A percentile compares a stretch with the other conserved stretches of the same genome.
These are phyloP conservation scores for Lipomyces chichibuensis DNA, from an alignment of 805 yeast genomes.

Conservation along the genomic window DNA sequence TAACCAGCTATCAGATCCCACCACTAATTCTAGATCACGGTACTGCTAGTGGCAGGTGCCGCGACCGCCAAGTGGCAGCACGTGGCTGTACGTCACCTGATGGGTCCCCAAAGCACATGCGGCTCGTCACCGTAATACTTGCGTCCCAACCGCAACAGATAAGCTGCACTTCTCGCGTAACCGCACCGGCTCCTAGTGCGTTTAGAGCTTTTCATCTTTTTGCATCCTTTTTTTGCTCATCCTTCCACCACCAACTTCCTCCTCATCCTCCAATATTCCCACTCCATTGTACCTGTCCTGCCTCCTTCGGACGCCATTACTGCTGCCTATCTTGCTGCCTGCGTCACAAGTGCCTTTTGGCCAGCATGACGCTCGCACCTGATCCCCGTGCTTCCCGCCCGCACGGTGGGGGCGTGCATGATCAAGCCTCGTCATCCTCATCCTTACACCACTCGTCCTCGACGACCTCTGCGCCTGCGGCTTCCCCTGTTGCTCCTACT, in stretches of 20 bases:
- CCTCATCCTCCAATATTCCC: background rate
- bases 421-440: slow-evolving; percentile 10
- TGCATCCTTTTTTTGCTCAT: slow-evolving; percentile 1
- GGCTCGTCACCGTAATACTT: background rate
- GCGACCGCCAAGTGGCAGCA: slow-evolving; percentile 1
- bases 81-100: slow-evolving; percentile 7
- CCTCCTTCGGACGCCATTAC: background rate
- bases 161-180: background rate
- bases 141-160: background rate
- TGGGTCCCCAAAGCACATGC: background rate
- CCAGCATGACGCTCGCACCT: slow-evolving; percentile 28
- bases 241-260: background rate
- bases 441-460: background rate
- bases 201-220: background rate
- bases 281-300: background rate
- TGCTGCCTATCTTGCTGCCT: slow-evolving; percentile 2
- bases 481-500: slow-evolving; percentile 22
- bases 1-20: slow-evolving; percentile 1
- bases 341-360: slow-evolving; percentile 9
- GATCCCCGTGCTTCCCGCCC: slow-evolving; percentile 16
- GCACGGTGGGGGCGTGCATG: slow-evolving; percentile 6
- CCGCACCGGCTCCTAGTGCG: background rate
- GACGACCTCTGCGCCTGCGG: slow-evolving; percentile 22
- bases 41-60: background rate
- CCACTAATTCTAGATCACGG: too few relatives aligned